Evolutionary conservation across 2,329 filamentous ascomycete genomes (phyloP).

Genomic region (Neopestalotiopsis sp.): DNA sequence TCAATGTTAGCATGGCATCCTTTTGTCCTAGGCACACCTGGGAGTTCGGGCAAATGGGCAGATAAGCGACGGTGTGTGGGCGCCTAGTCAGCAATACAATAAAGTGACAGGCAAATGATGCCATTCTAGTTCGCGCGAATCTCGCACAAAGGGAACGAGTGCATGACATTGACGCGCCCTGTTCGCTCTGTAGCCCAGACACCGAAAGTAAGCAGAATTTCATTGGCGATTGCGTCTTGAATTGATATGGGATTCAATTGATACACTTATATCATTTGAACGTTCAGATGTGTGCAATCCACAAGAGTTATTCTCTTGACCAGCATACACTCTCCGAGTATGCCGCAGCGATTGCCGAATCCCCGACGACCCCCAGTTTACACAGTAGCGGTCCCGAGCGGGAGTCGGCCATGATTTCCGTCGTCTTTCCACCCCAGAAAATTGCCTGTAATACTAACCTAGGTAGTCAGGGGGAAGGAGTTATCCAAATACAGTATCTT

Average conservation of each 20-base stretch:
- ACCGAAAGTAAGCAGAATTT: neutral
- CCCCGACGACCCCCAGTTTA: neutral
- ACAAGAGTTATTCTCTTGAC: neutral
- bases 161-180: neutral
- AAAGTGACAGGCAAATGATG: neutral
- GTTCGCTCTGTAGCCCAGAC: neutral
- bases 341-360: neutral
- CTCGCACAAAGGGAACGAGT: neutral
- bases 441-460: neutral
- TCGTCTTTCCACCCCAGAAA: neutral
- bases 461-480: neutral
- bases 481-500: neutral
- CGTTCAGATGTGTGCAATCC: neutral
- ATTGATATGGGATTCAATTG: no score
- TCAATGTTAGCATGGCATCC: neutral
- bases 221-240: neutral
- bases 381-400: neutral
- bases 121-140: neutral
- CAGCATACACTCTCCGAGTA: neutral
- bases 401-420: neutral
- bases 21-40: slow-evolving; percentile 3
- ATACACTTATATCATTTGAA: no score
- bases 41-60: neutral
- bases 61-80: neutral
- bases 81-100: neutral